phyloP scores from a whole-genome alignment of 305 asterid genomes.

The Rubia peregrina region DNA sequence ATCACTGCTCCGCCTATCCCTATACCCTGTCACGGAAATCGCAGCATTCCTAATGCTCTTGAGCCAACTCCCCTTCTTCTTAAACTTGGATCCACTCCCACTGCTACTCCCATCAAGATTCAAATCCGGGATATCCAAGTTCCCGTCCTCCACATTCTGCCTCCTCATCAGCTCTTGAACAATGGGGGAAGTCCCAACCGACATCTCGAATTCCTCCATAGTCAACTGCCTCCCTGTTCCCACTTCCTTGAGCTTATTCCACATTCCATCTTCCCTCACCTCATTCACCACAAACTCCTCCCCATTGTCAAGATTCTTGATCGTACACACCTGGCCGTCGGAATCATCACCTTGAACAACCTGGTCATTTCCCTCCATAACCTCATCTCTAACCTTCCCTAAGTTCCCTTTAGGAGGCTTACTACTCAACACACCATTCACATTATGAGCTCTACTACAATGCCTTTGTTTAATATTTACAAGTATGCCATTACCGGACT shows the following conservation, averaged over 20 bases:
- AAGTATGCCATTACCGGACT: constrained; percentile 18
- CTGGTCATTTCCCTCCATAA: constrained; percentile 28
- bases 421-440: constrained; percentile 44
- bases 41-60: constrained; percentile 75
- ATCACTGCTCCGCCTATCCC: constrained; percentile 87
- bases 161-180: constrained; percentile 97
- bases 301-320: constrained; percentile 90
- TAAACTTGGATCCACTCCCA: constrained; percentile 52
- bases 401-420: constrained; percentile 67
- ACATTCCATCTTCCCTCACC: constrained; percentile 85
- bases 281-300: constrained; percentile 96
- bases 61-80: constrained; percentile 75
- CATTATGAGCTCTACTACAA: constrained; percentile 18
- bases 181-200: constrained; percentile 93
- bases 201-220: constrained; percentile 95
- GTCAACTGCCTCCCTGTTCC: constrained; percentile 94
- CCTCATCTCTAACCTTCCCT: constrained; percentile 42
- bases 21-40: constrained; percentile 62
- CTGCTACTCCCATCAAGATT: constrained; percentile 41
- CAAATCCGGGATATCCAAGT: constrained; percentile 40
- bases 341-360: constrained; percentile 34
- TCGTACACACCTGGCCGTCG: constrained; percentile 48
- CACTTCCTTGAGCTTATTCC: constrained; percentile 87
- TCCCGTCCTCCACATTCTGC: constrained; percentile 80
- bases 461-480: constrained; percentile 33